A percentile compares a stretch with the other conserved stretches of the same genome.
These are phyloP conservation scores for Comarum palustre DNA, from an alignment of 306 rosid genomes.

Conservation along the genomic window DNA sequence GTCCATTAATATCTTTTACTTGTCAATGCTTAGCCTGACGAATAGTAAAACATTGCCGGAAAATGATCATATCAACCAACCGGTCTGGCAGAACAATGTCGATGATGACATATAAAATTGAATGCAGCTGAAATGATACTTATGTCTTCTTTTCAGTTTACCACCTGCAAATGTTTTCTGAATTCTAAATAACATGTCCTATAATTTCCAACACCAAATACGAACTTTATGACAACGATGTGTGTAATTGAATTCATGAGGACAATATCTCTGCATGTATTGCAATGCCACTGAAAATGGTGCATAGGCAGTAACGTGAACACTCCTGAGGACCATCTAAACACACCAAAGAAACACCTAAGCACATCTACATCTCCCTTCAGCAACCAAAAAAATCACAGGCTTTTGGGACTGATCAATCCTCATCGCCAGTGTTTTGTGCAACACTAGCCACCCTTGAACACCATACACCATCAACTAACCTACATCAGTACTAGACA, in stretches of 20 bases:
- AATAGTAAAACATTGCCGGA: no score
- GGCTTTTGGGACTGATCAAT: conserved; percentile 4
- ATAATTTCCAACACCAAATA: not conserved
- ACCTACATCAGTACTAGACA: not conserved
- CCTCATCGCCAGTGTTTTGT: not conserved
- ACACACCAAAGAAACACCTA: not conserved
- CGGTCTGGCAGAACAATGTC: not conserved
- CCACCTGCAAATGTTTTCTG: not conserved
- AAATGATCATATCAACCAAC: no score
- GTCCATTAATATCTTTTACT: no score
- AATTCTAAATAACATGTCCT: not conserved
- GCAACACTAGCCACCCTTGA: not conserved
- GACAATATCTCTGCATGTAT: not conserved
- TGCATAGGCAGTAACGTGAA: not conserved
- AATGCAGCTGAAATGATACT: not conserved
- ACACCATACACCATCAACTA: not conserved
- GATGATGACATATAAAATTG: not conserved
- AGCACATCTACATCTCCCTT: conserved; percentile 7
- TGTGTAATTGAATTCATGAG: not conserved
- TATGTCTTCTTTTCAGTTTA: not conserved
- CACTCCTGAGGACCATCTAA: not conserved
- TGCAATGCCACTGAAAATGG: not conserved
- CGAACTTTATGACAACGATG: not conserved
- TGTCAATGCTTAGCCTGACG: no score
- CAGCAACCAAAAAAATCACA: conserved; percentile 4